A percentile compares a stretch with the other conserved stretches of the same genome.
Evolutionary conservation across 2,329 filamentous ascomycete species (phyloP).

Genomic region (Penicillium occitanis): DNA sequence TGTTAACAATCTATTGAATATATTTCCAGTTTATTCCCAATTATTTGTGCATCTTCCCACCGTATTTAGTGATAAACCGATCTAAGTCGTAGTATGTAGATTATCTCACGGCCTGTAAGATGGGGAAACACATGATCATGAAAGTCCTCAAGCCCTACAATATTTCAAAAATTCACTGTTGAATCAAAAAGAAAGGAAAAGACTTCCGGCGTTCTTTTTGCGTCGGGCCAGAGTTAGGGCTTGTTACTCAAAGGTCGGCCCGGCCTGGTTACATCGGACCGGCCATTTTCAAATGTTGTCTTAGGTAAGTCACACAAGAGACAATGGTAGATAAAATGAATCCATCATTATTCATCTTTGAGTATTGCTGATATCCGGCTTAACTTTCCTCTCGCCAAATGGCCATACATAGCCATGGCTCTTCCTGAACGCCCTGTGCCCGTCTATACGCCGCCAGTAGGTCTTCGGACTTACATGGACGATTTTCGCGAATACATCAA

Average conservation of each 20-base stretch:
- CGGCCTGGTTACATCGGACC: neutral
- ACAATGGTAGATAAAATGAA: neutral
- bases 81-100: neutral
- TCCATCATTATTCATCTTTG: neutral
- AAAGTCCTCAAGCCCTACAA: neutral
- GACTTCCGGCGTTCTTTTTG: neutral
- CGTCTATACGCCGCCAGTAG: constrained; percentile 6
- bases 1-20: neutral
- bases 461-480: constrained; percentile 3
- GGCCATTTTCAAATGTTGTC: neutral
- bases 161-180: neutral
- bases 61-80: neutral
- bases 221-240: neutral
- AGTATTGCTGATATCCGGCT: neutral
- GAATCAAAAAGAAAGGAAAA: neutral
- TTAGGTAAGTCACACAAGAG: neutral
- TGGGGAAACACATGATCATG: neutral
- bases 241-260: neutral
- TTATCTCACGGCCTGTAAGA: neutral
- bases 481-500: constrained; percentile 13
- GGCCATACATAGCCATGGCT: neutral
- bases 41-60: neutral
- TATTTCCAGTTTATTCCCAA: neutral
- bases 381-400: neutral
- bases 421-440: neutral